phyloP scores from a whole-genome alignment of 176 grass and related monocot species.

The Ananas comosus region DNA sequence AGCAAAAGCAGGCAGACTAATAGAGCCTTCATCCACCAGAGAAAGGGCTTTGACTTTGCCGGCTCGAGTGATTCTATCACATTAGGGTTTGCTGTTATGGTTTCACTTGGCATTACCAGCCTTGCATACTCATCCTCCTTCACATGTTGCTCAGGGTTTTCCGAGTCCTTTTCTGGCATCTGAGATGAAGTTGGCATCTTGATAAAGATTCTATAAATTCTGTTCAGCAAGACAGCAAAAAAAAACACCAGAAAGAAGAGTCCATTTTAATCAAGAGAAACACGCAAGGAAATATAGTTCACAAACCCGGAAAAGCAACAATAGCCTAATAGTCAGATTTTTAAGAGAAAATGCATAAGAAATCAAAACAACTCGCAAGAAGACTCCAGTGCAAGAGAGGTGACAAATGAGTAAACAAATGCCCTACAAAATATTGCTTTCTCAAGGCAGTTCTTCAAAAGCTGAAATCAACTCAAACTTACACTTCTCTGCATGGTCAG shows the following conservation, averaged over 20 bases:
- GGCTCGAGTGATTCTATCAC: conserved; percentile 12
- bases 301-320: too few species aligned
- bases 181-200: conserved; percentile 23
- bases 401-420: too few species aligned
- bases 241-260: too few species aligned
- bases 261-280: too few species aligned
- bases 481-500: too few species aligned
- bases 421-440: too few species aligned
- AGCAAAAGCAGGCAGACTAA: conserved; percentile 24
- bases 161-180: conserved; percentile 19
- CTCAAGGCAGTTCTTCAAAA: too few species aligned
- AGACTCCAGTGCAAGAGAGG: too few species aligned
- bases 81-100: conserved; percentile 4
- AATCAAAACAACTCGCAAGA: too few species aligned
- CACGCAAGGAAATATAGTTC: background rate
- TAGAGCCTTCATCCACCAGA: conserved; percentile 47
- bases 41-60: conserved; percentile 14
- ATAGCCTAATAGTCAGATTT: too few species aligned
- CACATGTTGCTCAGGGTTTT: conserved; percentile 31
- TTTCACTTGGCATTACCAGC: conserved; percentile 18
- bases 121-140: conserved; percentile 23
- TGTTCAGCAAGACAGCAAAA: background rate
- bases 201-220: background rate
- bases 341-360: too few species aligned
- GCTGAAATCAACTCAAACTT: too few species aligned